Evolutionary conservation across 768 basidiomycete genomes (phyloP).

Genomic region (Coprinopsis sp.): DNA sequence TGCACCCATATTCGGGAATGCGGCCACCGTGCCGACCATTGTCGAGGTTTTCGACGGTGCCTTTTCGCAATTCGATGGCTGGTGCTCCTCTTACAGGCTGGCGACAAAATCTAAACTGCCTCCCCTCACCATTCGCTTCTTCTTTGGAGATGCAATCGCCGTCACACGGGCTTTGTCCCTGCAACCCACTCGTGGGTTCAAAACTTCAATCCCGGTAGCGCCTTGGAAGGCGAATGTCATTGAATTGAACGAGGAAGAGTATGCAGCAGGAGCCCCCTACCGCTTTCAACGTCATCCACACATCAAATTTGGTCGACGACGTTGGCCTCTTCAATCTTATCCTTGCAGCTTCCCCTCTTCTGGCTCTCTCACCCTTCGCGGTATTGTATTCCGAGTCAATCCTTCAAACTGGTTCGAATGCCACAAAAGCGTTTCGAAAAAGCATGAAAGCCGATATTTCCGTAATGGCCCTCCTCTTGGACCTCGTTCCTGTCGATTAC

Average conservation of each 20-base stretch:
- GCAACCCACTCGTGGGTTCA: slow-evolving; percentile 12
- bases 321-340: slow-evolving; percentile 44
- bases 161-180: slow-evolving; percentile 29
- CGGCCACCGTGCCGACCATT: background rate
- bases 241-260: slow-evolving; percentile 2
- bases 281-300: slow-evolving; percentile 45
- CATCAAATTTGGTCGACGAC: slow-evolving; percentile 47
- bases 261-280: slow-evolving; percentile 2
- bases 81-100: slow-evolving; percentile 9
- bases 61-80: slow-evolving; percentile 11
- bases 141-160: slow-evolving; percentile 36
- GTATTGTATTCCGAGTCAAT: slow-evolving; percentile 43
- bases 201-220: slow-evolving; percentile 17
- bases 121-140: slow-evolving; percentile 31
- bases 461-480: slow-evolving; percentile 29
- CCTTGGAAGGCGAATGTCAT: slow-evolving; percentile 9
- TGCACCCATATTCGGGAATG: slow-evolving; percentile 20
- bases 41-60: slow-evolving; percentile 8
- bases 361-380: slow-evolving; percentile 25
- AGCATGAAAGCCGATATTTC: slow-evolving; percentile 29
- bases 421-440: slow-evolving; percentile 26
- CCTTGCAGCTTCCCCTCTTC: slow-evolving; percentile 31
- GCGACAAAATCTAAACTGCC: slow-evolving; percentile 11
- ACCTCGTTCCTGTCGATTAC: slow-evolving; percentile 29
- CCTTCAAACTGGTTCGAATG: slow-evolving; percentile 23